These are phyloP conservation scores for Allium sativum DNA, from an alignment of 106 monocot genomes.

Conservation along the genomic window DNA sequence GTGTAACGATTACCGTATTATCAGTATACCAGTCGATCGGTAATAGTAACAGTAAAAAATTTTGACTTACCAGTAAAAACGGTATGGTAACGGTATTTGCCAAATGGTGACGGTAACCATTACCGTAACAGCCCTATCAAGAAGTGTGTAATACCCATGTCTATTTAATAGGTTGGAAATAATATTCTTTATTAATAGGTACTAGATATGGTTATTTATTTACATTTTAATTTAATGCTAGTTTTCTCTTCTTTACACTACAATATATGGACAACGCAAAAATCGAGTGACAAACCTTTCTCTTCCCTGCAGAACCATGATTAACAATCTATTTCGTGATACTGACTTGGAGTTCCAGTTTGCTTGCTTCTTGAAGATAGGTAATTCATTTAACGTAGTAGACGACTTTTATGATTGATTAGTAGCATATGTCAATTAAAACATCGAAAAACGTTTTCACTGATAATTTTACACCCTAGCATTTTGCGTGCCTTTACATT, in stretches of 20 bases:
- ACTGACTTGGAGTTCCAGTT: conserved; percentile 91
- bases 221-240: conserved; percentile 12
- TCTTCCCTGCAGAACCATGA: conserved; percentile 81
- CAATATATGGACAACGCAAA: conserved; percentile 96
- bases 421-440: no score
- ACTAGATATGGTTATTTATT: no score
- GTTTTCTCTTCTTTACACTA: conserved; percentile 96
- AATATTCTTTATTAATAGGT: no score
- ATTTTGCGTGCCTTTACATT: not conserved
- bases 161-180: no score
- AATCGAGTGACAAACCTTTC: conserved; percentile 85
- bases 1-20: no score
- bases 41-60: no score
- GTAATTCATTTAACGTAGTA: conserved; percentile 22
- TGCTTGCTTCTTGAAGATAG: conserved; percentile 79
- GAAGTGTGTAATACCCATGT: not conserved
- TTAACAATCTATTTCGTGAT: conserved; percentile 76
- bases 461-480: not conserved
- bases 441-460: no score
- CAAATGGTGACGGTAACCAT: no score
- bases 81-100: no score
- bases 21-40: no score
- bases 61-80: no score
- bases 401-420: not conserved
- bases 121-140: no score